Evolutionary conservation across 345 rosid genomes (phyloP), one percentile per base, ranked within the genome.

Genomic region (Microcos paniculata): DNA sequence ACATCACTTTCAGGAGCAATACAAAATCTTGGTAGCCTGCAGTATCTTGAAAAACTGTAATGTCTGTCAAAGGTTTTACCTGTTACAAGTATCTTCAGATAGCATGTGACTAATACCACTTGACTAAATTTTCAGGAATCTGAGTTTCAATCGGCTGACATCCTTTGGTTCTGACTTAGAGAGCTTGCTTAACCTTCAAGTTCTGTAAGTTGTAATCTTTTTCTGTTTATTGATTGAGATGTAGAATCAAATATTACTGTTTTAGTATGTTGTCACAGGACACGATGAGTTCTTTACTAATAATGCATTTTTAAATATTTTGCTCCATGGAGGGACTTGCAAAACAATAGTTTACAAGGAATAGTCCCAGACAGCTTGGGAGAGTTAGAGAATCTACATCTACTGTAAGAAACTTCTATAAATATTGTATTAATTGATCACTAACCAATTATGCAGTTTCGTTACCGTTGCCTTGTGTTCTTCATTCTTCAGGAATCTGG

Each of bases 1-100:
- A 86, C 97, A 18, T 91, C 98, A 62, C 97, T 94, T 80, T 81
- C 90, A 1, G 98, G 98, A 72, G 89, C 83, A 82, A 83, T 91
- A 78, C 88, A 91, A 83, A 90, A 90, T 81, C 79, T 94, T 73
- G 97, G 85, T 62, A 86, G 92, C 87, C 92, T 94, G 81, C 87
- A 88, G 77, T 78, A 90, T 61, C 97, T 94, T 78, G 86, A 89
- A 84, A 83, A 83, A 64, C 83, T 94, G 98, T 94, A 92, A 84
- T 78, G 74, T 73, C 70, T 73, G 68, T 63, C 64, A 30, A 13
- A 74, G 40, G 65, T 24, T 4, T 48, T 70, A 64, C 62, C 33
- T 31, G 30, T 42, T 4, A 53, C 53, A 63, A 48, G 18, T 73
- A 30, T 65, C 76, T 66, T 12, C 46, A 26, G 4, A 52, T 61